Evolutionary conservation across 495 filamentous ascomycete genomes (phyloP), one percentile per base, ranked within the genome.

Genomic region (Lichina pygmaea): DNA sequence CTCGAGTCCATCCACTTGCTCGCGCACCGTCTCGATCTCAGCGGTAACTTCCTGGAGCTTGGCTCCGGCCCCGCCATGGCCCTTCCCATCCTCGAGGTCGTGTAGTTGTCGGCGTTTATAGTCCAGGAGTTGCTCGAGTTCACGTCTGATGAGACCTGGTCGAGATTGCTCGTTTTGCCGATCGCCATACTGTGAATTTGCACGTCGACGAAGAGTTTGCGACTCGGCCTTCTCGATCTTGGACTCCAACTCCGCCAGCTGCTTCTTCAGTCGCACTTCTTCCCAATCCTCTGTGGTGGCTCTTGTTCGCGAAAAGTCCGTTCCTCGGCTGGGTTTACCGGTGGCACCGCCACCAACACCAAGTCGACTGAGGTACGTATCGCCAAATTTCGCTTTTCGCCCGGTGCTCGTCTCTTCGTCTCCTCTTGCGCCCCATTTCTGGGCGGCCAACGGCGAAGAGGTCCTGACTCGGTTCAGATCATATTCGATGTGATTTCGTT

Each of bases 401-500:
- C 82, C 82, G n/a, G 78, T 81, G 6, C 61, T 55, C 3, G 84
- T 93, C 50, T 73, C 68, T 32, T 82, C 78, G 53, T 83, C 78
- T 11, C 65, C 64, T 40, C 66, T 66, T 46, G 71, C 64, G 9
- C 73, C 78, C 75, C 77, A 86, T 53, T 70, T 68, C 24, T 67
- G 59, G 2, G 64, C 64, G 16, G 72, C 52, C 7, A 58, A 59
- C 10, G 66, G 60, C 45, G 69, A 70, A 40, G 64, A 60, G 42
- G 48, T 40, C 49, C 54, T 46, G 15, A 72, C 67, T 52, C 77
- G 75, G 58, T 92, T 84, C 43, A 94, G 52, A 50, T 93, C 78
- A 64, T 95, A 95, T 60, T 92, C 83, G 57, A 97, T 93, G 55
- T 93, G 69, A 59, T 84, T 86, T 53, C 77, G 74, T 61, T 97